A percentile compares a stretch with the other conserved stretches of the same genome.
Conservation (phyloP, 768 basidiomycete genomes). For the Serendipita sp. region DNA sequence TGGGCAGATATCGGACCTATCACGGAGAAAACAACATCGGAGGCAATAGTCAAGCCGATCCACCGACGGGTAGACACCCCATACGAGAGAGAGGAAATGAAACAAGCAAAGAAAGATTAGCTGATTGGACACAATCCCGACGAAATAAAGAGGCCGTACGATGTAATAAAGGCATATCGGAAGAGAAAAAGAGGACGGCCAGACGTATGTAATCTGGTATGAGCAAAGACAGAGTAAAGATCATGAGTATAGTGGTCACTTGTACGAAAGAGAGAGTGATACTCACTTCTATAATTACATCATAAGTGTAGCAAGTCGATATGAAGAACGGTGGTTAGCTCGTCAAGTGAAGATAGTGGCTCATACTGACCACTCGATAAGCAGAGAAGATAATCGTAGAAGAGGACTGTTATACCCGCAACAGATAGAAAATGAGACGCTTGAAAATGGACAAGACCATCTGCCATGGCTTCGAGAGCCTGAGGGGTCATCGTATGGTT, state of each 20-base stretch:
- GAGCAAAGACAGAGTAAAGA: not conserved
- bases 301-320: too few relatives aligned
- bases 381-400: not conserved
- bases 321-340: too few relatives aligned
- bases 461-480: too few relatives aligned
- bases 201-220: not conserved
- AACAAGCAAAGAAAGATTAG: too few relatives aligned
- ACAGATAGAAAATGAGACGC: not conserved
- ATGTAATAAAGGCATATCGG: not conserved
- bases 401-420: not conserved
- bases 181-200: not conserved
- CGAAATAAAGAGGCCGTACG: not conserved
- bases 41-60: not conserved
- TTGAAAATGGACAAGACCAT: not conserved
- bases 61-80: too few relatives aligned
- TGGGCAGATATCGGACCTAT: not conserved
- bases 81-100: too few relatives aligned
- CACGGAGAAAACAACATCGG: not conserved
- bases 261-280: too few relatives aligned
- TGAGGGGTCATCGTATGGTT: too few relatives aligned
- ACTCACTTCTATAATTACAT: too few relatives aligned
- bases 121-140: too few relatives aligned
- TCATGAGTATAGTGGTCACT: not conserved
- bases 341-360: too few relatives aligned
- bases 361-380: not conserved